These are phyloP conservation scores for Gyromitra esculenta DNA, from an alignment of 2,329 filamentous ascomycete genomes.

Conservation along the genomic window DNA sequence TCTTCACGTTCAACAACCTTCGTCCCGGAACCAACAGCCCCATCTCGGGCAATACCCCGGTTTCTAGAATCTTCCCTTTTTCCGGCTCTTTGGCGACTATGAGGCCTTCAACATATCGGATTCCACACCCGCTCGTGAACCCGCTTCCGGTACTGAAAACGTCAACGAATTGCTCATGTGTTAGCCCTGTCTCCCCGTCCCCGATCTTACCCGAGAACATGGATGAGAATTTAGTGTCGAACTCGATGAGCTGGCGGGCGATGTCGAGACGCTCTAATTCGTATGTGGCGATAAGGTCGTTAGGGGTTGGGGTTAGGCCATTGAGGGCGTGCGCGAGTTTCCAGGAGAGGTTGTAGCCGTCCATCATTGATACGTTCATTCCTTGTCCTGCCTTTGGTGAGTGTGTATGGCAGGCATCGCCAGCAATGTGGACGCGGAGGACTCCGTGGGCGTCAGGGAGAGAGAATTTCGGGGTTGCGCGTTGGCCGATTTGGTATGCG, in stretches of 20 bases:
- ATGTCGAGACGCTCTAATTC: slow-evolving; percentile 54
- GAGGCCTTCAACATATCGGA: slow-evolving; percentile 52
- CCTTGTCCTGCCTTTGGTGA: slow-evolving; percentile 81
- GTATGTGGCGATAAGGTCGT: slow-evolving; percentile 55
- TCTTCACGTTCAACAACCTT: slow-evolving; percentile 56
- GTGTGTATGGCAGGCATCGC: slow-evolving; percentile 82
- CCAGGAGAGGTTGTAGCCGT: slow-evolving; percentile 69
- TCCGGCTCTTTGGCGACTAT: slow-evolving; percentile 30
- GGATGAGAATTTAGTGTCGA: slow-evolving; percentile 64
- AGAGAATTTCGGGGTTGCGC: slow-evolving; percentile 63
- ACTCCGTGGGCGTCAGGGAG: slow-evolving; percentile 74
- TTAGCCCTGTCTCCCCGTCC: slow-evolving; percentile 48
- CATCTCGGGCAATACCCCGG: slow-evolving; percentile 17
- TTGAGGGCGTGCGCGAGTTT: slow-evolving; percentile 63
- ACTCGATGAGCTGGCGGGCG: slow-evolving; percentile 58
- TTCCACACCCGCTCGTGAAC: slow-evolving; percentile 58
- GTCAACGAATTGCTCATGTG: slow-evolving; percentile 56
- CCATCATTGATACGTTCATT: slow-evolving; percentile 82
- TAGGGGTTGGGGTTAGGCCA: slow-evolving; percentile 43
- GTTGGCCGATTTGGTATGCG: slow-evolving; percentile 79
- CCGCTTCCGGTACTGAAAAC: slow-evolving; percentile 53
- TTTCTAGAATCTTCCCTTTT: not conserved
- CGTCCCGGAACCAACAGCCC: slow-evolving; percentile 58
- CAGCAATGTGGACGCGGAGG: slow-evolving; percentile 76
- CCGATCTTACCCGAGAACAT: slow-evolving; percentile 62